phyloP scores from a whole-genome alignment of 2,329 filamentous ascomycete genomes.

The Apiospora phragmitis region DNA sequence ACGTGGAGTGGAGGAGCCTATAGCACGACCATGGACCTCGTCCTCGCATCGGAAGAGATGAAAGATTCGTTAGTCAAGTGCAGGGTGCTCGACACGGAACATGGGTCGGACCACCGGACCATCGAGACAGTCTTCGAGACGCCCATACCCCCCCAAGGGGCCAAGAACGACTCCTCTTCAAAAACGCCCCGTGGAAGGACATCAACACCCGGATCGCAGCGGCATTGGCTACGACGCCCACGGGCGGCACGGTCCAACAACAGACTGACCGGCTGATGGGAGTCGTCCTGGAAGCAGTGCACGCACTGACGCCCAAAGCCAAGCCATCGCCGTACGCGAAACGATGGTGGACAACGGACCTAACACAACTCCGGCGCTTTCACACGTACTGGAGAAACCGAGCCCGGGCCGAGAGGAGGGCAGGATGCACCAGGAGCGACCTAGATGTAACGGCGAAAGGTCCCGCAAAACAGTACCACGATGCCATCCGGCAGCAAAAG shows the following conservation, averaged over 20 bases:
- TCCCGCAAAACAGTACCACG: slow-evolving; percentile 26
- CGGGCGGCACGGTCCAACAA: slow-evolving; percentile 4
- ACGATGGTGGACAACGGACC: slow-evolving; percentile 30
- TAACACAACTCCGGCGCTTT: slow-evolving; percentile 28
- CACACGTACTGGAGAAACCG: slow-evolving; percentile 30
- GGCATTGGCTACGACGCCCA: not conserved
- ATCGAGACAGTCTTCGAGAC: slow-evolving; percentile 22
- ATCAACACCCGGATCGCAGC: slow-evolving; percentile 17
- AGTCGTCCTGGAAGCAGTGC: too few relatives aligned
- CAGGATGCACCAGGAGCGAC: slow-evolving; percentile 11
- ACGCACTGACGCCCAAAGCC: too few relatives aligned
- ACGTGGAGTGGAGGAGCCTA: too few relatives aligned
- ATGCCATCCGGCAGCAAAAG: slow-evolving; percentile 27
- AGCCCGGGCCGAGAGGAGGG: slow-evolving; percentile 22
- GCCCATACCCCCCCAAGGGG: slow-evolving; percentile 11
- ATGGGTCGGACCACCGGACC: not conserved
- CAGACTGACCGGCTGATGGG: too few relatives aligned
- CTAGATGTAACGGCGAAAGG: slow-evolving; percentile 24
- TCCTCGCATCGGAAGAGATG: too few relatives aligned
- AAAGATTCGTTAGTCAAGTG: too few relatives aligned
- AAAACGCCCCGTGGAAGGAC: slow-evolving; percentile 23
- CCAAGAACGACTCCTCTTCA: not conserved
- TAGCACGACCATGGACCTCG: too few relatives aligned
- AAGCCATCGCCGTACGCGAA: too few relatives aligned
- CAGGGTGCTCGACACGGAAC: not conserved